These are phyloP conservation scores for Calonectria leucothoes DNA, from an alignment of 2,329 filamentous ascomycete species.

Conservation along the genomic window DNA sequence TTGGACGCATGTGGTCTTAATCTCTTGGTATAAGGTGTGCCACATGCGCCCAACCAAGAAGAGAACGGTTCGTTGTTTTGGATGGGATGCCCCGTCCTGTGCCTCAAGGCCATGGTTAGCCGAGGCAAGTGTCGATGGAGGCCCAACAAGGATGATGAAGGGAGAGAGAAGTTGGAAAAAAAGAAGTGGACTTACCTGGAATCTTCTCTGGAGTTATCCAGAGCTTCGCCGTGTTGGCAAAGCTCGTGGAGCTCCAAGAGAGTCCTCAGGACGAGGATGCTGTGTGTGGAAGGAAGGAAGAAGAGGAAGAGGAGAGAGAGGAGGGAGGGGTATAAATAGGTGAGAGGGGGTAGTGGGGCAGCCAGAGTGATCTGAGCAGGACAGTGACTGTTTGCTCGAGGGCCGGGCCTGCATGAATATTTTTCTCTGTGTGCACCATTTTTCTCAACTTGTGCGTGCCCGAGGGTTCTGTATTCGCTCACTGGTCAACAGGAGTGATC, in stretches of 20 bases:
- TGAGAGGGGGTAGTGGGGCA: conserved; percentile 8
- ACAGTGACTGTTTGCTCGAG: conserved; percentile 5
- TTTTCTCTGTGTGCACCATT: background rate
- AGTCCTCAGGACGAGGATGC: background rate
- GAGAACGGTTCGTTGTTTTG: background rate
- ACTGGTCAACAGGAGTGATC: background rate
- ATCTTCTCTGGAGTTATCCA: background rate
- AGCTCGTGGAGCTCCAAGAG: background rate
- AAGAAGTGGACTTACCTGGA: background rate
- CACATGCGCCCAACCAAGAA: background rate
- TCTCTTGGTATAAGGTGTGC: background rate
- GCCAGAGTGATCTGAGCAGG: conserved; percentile 17
- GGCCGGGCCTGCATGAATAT: background rate
- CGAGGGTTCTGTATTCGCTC: background rate
- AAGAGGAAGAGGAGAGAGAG: background rate
- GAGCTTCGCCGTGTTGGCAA: background rate
- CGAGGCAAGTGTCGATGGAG: background rate
- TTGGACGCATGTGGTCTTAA: background rate
- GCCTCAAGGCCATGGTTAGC: background rate
- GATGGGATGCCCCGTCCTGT: background rate
- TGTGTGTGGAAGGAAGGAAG: conserved; percentile 5
- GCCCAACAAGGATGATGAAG: background rate
- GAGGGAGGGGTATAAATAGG: conserved; percentile 25
- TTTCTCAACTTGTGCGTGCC: background rate
- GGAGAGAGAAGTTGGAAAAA: background rate